These are phyloP conservation scores for Penicillium steckii DNA, from an alignment of 495 filamentous ascomycete genomes.

Conservation along the genomic window DNA sequence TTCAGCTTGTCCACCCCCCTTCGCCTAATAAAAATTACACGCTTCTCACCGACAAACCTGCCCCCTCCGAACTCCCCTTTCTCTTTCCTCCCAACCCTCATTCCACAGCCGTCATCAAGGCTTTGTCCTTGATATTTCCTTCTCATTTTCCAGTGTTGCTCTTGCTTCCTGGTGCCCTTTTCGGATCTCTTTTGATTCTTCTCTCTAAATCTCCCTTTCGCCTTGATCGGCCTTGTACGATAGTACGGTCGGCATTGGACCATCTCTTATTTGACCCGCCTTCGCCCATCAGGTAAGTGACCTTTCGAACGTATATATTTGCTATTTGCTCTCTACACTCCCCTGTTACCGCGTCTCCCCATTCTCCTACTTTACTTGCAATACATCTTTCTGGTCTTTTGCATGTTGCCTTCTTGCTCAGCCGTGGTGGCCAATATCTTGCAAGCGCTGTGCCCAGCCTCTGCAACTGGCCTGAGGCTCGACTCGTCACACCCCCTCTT, in stretches of 20 bases:
- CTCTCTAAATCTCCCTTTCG: neutral
- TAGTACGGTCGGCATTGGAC: conserved; percentile 22
- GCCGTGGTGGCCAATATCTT: conserved; percentile 10
- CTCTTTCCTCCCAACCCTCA: conserved; percentile 11
- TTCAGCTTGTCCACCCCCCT: conserved; percentile 24
- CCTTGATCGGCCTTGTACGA: conserved; percentile 10
- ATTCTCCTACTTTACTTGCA: neutral
- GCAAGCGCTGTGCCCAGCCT: conserved; percentile 10
- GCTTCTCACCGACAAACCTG: conserved; percentile 29
- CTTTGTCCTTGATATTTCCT: conserved; percentile 35
- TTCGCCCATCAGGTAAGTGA: conserved; percentile 12
- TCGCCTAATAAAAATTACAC: conserved; percentile 27
- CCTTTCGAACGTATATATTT: neutral
- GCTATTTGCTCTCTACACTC: neutral
- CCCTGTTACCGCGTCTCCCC: neutral
- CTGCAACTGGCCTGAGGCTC: conserved; percentile 16
- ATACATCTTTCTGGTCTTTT: neutral
- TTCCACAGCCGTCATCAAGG: conserved; percentile 30
- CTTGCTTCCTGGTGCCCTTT: neutral
- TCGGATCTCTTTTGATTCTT: conserved; percentile 7
- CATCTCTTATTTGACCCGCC: conserved; percentile 21
- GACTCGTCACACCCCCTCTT: conserved; percentile 16
- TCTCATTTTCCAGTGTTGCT: conserved; percentile 4
- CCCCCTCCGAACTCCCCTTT: conserved; percentile 15
- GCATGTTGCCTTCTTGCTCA: conserved; percentile 3